Conservation (phyloP, 2,329 filamentous ascomycete genomes). For the Colletotrichum tropicale region DNA sequence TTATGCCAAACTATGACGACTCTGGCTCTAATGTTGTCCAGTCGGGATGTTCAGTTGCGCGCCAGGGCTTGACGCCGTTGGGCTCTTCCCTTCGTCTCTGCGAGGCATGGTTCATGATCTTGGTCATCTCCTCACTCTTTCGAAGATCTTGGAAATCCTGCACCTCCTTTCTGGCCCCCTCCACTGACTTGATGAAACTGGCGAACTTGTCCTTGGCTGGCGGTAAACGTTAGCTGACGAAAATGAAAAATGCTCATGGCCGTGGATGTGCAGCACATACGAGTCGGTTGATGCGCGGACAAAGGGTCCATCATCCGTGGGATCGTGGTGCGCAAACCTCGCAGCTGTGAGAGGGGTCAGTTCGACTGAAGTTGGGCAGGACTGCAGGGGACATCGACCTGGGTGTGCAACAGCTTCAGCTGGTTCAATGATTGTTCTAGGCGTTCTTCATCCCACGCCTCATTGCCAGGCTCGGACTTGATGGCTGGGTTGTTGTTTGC, state of each 20-base stretch:
- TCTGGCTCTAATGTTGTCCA: constrained; percentile 41
- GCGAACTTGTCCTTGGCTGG: constrained; percentile 55
- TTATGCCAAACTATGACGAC: neutral
- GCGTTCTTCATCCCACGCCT: constrained; percentile 51
- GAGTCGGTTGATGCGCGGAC: constrained; percentile 51
- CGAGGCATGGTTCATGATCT: constrained; percentile 55
- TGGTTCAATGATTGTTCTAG: constrained; percentile 54
- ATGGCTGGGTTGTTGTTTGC: constrained; percentile 12
- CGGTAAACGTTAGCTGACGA: constrained; percentile 15
- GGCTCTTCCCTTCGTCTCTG: constrained; percentile 60
- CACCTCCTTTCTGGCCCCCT: constrained; percentile 53
- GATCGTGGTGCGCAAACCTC: constrained; percentile 52
- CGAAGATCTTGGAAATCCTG: constrained; percentile 54
- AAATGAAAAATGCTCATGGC: neutral
- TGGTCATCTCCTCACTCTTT: constrained; percentile 49
- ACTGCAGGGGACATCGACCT: constrained; percentile 39
- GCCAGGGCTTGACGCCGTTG: constrained; percentile 63
- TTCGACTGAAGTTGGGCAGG: neutral
- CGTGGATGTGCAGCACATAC: constrained; percentile 42
- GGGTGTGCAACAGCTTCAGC: constrained; percentile 59
- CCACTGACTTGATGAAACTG: constrained; percentile 52
- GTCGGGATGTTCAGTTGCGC: constrained; percentile 61
- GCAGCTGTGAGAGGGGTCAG: constrained; percentile 38
- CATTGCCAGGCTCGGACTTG: constrained; percentile 24
- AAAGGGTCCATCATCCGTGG: constrained; percentile 58